phyloP scores from a whole-genome alignment of 805 yeast genomes.

The Dipodascus geniculatus region DNA sequence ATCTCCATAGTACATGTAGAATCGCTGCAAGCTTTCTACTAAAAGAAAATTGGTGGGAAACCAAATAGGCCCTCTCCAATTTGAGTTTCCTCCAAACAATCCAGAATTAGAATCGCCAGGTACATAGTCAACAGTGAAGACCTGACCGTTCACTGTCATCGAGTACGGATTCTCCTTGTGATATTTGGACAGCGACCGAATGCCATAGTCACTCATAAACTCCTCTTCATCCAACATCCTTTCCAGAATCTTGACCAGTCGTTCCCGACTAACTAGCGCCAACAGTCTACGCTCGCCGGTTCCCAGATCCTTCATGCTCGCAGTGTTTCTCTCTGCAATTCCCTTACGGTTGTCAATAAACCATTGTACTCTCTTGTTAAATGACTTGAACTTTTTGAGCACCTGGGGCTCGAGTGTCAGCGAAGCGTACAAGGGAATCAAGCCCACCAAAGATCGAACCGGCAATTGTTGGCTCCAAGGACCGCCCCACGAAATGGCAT shows the following conservation, averaged over 20 bases:
- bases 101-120: constrained; percentile 90
- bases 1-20: constrained; percentile 80
- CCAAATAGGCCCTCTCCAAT: constrained; percentile 98
- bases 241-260: constrained; percentile 61
- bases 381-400: constrained; percentile 65
- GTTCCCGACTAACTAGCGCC: constrained; percentile 70
- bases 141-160: constrained; percentile 70
- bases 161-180: constrained; percentile 77
- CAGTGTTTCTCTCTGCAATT: constrained; percentile 71
- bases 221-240: constrained; percentile 80
- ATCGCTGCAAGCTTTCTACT: constrained; percentile 78
- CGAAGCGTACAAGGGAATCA: constrained; percentile 83
- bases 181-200: constrained; percentile 75
- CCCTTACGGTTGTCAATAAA: constrained; percentile 57
- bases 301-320: constrained; percentile 69
- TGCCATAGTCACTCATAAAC: constrained; percentile 74
- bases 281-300: constrained; percentile 70
- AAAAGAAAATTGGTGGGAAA: constrained; percentile 81
- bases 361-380: constrained; percentile 77
- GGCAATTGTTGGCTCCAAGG: constrained; percentile 58
- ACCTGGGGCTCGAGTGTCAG: constrained; percentile 79
- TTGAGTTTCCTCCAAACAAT: constrained; percentile 91
- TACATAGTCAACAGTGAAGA: constrained; percentile 59
- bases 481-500: constrained; percentile 75
- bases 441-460: constrained; percentile 80